Base-by-base conservation (phyloP, 768 basidiomycete genomes). In the Boletus reticulatus region DNA sequence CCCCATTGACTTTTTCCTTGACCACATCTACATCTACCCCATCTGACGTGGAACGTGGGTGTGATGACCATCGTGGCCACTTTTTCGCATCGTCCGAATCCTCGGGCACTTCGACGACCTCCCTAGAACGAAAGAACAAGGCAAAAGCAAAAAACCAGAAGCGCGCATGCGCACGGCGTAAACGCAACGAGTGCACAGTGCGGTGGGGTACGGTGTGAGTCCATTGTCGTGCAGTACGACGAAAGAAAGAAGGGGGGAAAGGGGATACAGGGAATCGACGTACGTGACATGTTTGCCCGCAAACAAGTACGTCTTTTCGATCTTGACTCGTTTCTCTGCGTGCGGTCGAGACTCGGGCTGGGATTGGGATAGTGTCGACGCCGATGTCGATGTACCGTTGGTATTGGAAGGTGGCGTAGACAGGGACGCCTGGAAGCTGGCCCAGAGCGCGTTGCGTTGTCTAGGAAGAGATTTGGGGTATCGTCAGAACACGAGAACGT, bases 261-360 rank as follows among this genome's bases (percentile, higher is more conserved):
- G 13, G 20, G 38, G 17, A 19, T 9, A n/a, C 27, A 29, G 38
- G 38, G n/a, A 16, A 3, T 17, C 6, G 2, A 14, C 27, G 64
- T 69, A 93, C 92, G 78, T 73, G 44, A 87, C 76, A 32, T 85
- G 81, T 56, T 93, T 85, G 22, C 92, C 92, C 1, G 90, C 92
- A 63, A 88, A 94, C 34, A 81, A 68, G 68, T 84, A 88, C 36
- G 76, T 79, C 65, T 84, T 88, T 67, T 84, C 80, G 45, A 94
- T 74, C 70, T 85, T 88, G 36, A 94, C 78, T 61, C 76, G 75
- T 50, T 74, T 79, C 58, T 62, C 68, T n/a, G 67, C 48, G 14
- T n/a, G n/a, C n/a, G 61, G 29, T 29, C 8, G 29, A 8, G 8
- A 2, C 8, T 29, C 9, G 8, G 8, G 0, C 9, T 29, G 29